Base-by-base conservation (phyloP, 1,284 basidiomycete species). In the Athelia psychrophila region DNA sequence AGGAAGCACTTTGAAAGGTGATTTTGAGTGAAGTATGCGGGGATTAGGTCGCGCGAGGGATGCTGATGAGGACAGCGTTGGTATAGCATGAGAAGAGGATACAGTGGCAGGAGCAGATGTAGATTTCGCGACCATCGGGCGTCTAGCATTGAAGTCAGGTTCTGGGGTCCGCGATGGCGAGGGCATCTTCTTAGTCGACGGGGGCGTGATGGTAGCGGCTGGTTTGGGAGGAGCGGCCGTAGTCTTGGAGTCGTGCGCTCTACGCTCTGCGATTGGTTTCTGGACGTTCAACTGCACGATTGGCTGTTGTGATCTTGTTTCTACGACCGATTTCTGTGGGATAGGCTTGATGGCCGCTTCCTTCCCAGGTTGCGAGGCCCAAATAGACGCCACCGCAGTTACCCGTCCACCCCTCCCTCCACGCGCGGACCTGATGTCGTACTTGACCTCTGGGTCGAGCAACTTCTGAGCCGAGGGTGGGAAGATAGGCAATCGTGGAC, bases 331-430 rank as follows among this genome's bases (percentile, higher is more conserved):
- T 30, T 30, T 30, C 27, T 30, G 27, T 5, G 27, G 27, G 5
- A 13, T 5, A 30, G 27, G 27, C 27, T 30, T 30, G 27, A 30
- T 5, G 27, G 27, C 27, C 5, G 13, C 13, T 1, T 38, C 19
- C 8, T 42, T 5, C 9, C 8, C 6, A 6, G 20, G 6, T 16
- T 42, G 77, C 25, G 79, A 69, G 2, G 85, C 80, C 88, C 89
- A 93, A 22, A 93, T 70, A 3, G 84, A 78, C 1, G 86, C 81
- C 2, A 90, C 87, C 4, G 87, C 76, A 2, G 88, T 76, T 15
- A 93, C 91, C 49, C 80, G 78, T 10, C 89, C 91, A 1, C 90
- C 90, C 48, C 78, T 72, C 2, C 91, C 91, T 2, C 91, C 89
- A 22, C 89, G 79, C 10, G 88, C 89, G 36, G 87, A 90, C 4